Base-by-base conservation (phyloP, 2,329 filamentous ascomycete species). In the Aspergillus neoniger region DNA sequence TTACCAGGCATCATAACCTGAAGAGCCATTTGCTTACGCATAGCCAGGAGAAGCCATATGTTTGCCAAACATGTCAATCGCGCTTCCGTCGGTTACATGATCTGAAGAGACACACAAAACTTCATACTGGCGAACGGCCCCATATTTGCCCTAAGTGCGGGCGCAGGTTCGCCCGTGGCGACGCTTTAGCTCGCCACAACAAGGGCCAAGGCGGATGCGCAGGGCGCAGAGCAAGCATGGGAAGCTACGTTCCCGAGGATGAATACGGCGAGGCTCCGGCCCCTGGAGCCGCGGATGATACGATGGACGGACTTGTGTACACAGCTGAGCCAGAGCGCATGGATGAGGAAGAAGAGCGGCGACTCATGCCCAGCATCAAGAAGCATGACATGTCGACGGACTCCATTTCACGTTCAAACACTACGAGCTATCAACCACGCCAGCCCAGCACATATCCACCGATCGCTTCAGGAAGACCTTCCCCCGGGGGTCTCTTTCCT, bases 1-100 rank as follows among this genome's bases (percentile, higher is more conserved):
- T 99, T 69, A 99, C 95, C 28, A 87, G 95, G 48, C 95, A 98
- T 74, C 95, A 98, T 75, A 98, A 99, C 71, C 85, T 98, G 28
- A 99, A 98, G 80, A 97, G 92, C 68, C 95, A 99, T 79, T 85
- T 99, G 59, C 86, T 99, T 73, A 98, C 95, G 0, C 95, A 98
- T 77, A 97, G 93, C 71, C 94, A 99, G 81, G 95, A 99, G 77
- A 99, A 99, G 78, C 95, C 95, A 0, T 99, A 95, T 72, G 86
- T 95, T 28, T 99, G 95, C 74, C 88, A 91, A 63, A 92, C 91
- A n/a, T 99, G 95, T 75, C 87, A 94, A 69, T 91, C 95, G 76
- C 88, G 94, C 55, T 99, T 99, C 77, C 87, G 95, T 58, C 88
- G 95, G 65, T 82, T 98, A 55, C 95, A 99, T 74, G 95, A 99